These are phyloP conservation scores for Botrytis fabae DNA, from an alignment of 2,329 filamentous ascomycete species.

Conservation along the genomic window DNA sequence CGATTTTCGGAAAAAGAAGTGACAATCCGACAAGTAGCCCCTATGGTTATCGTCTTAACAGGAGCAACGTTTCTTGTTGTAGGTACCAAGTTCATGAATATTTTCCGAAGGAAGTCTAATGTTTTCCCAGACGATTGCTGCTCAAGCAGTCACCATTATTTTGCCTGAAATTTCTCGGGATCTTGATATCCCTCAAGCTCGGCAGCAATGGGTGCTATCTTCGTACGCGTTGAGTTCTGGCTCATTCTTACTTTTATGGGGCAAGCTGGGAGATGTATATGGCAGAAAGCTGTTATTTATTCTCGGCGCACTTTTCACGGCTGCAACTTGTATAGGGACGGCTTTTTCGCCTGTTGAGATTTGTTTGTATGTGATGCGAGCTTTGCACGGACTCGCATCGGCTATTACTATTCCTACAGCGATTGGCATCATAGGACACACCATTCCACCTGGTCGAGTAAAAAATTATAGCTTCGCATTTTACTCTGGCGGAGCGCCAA, in stretches of 20 bases:
- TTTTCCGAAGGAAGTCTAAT: neutral
- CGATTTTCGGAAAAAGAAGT: conserved; percentile 27
- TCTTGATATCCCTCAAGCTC: conserved; percentile 36
- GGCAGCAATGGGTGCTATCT: conserved; percentile 42
- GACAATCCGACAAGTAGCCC: conserved; percentile 35
- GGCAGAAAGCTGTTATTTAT: conserved; percentile 50
- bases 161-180: conserved; percentile 35
- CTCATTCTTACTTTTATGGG: conserved; percentile 51
- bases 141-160: conserved; percentile 59
- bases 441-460: conserved; percentile 65
- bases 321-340: conserved; percentile 57
- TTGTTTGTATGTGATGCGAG: conserved; percentile 65
- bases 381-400: conserved; percentile 59
- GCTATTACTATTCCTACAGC: conserved; percentile 71
- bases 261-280: conserved; percentile 53
- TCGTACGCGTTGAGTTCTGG: conserved; percentile 47
- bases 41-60: conserved; percentile 34
- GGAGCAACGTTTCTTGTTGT: conserved; percentile 36
- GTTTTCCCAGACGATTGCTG: conserved; percentile 7
- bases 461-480: conserved; percentile 71
- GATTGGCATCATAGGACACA: conserved; percentile 67
- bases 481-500: conserved; percentile 64
- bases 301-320: conserved; percentile 58
- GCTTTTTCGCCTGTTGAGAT: conserved; percentile 68
- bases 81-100: neutral